Evolutionary conservation across 768 basidiomycete species (phyloP).

Genomic region (Omphalotus guepiniiformis): DNA sequence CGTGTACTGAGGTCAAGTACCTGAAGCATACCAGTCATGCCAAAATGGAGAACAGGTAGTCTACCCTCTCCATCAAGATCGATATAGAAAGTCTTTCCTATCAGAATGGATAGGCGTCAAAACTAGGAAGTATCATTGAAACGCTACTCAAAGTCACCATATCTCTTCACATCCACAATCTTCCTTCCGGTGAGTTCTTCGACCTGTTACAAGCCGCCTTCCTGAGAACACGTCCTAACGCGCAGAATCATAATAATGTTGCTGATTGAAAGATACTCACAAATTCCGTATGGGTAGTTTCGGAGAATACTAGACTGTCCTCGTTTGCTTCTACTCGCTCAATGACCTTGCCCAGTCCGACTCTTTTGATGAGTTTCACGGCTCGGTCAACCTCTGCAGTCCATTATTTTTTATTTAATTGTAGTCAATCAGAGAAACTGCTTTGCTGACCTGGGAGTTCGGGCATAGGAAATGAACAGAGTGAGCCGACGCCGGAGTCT

Average conservation of each 20-base stretch:
- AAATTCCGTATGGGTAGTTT: slow-evolving; percentile 53
- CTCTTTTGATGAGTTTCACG: slow-evolving; percentile 44
- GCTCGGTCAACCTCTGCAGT: slow-evolving; percentile 67
- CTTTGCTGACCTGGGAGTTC: slow-evolving; percentile 45
- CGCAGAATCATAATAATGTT: not conserved
- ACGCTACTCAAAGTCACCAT: slow-evolving; percentile 42
- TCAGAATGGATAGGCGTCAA: not conserved
- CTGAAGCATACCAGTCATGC: slow-evolving; percentile 85
- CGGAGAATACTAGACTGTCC: slow-evolving; percentile 62
- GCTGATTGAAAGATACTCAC: slow-evolving; percentile 35
- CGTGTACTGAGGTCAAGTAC: slow-evolving; percentile 22
- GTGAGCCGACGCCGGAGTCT: not conserved
- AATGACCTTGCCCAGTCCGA: slow-evolving; percentile 53
- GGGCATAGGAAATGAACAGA: slow-evolving; percentile 33
- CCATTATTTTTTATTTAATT: not conserved
- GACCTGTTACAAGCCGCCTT: slow-evolving; percentile 33
- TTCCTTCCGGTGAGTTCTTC: slow-evolving; percentile 47
- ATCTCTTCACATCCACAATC: slow-evolving; percentile 45
- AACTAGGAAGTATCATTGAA: slow-evolving; percentile 47
- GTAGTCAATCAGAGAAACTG: not conserved
- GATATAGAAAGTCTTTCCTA: slow-evolving; percentile 67
- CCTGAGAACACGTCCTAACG: slow-evolving; percentile 9
- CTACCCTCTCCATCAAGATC: slow-evolving; percentile 56
- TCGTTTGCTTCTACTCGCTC: slow-evolving; percentile 51
- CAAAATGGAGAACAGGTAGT: slow-evolving; percentile 73